Percentiles rank a stretch among this genome's conserved stretches.
phyloP scores from a whole-genome alignment of 345 rosid genomes.

The Microcos paniculata region DNA sequence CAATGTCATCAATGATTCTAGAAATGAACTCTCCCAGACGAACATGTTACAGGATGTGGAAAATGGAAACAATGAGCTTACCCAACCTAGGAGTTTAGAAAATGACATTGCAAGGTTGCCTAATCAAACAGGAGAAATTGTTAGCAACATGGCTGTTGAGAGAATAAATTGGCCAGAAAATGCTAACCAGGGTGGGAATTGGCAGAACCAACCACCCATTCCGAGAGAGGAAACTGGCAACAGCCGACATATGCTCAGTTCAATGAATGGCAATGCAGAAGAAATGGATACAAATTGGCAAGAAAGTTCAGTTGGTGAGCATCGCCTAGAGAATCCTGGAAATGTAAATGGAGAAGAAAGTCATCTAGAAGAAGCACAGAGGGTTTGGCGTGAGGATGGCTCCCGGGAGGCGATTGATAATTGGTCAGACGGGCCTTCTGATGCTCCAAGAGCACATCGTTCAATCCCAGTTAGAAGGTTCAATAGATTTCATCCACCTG shows the following conservation, averaged over 20 bases:
- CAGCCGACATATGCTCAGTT: constrained; percentile 41
- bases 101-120: constrained; percentile 35
- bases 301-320: constrained; percentile 46
- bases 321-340: constrained; percentile 54
- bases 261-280: constrained; percentile 49
- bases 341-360: constrained; percentile 45
- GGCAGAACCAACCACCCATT: constrained; percentile 45
- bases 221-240: constrained; percentile 55
- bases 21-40: constrained; percentile 36
- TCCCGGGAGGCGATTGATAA: constrained; percentile 54
- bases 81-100: constrained; percentile 46
- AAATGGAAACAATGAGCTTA: constrained; percentile 40
- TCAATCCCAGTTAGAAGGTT: constrained; percentile 66
- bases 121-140: constrained; percentile 42
- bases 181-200: constrained; percentile 39
- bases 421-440: constrained; percentile 65
- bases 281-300: constrained; percentile 55
- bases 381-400: constrained; percentile 57
- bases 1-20: constrained; percentile 43
- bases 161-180: constrained; percentile 56
- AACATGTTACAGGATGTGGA: constrained; percentile 43
- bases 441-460: constrained; percentile 64
- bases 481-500: constrained; percentile 90
- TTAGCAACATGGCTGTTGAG: constrained; percentile 37
- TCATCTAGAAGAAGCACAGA: constrained; percentile 44